phyloP scores from a whole-genome alignment of 192 early-diverging fungal genomes.

The Dispira simplex region DNA sequence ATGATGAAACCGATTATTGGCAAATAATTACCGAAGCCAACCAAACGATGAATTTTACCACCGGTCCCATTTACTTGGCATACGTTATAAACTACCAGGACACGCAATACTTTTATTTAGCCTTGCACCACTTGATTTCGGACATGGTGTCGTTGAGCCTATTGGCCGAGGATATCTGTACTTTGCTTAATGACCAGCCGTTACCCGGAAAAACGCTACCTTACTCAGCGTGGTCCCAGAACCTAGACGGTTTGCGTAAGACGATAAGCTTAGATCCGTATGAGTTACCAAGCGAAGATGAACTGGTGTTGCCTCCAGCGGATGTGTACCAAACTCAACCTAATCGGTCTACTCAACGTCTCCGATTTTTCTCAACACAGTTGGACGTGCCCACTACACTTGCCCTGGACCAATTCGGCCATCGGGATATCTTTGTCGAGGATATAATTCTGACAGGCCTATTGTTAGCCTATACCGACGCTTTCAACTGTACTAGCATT shows the following conservation, averaged over 20 bases:
- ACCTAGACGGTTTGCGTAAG: not conserved
- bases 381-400: not conserved
- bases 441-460: not conserved
- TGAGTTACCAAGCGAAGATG: not conserved
- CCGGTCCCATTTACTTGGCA: not conserved
- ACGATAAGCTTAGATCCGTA: not conserved
- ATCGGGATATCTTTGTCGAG: not conserved
- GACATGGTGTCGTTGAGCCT: not conserved
- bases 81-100: not conserved
- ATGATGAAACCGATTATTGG: not conserved
- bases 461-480: not conserved
- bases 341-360: not conserved
- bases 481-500: not conserved
- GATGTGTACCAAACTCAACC: not conserved
- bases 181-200: not conserved
- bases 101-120: not conserved
- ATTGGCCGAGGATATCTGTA: not conserved
- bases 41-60: not conserved
- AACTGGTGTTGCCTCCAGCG: not conserved
- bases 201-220: not conserved
- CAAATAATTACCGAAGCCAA: not conserved
- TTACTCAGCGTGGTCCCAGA: not conserved
- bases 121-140: conserved; percentile 1
- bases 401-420: not conserved
- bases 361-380: not conserved